These are phyloP conservation scores for Pyricularia pennisetigena DNA, from an alignment of 2,329 filamentous ascomycete genomes.

Conservation along the genomic window DNA sequence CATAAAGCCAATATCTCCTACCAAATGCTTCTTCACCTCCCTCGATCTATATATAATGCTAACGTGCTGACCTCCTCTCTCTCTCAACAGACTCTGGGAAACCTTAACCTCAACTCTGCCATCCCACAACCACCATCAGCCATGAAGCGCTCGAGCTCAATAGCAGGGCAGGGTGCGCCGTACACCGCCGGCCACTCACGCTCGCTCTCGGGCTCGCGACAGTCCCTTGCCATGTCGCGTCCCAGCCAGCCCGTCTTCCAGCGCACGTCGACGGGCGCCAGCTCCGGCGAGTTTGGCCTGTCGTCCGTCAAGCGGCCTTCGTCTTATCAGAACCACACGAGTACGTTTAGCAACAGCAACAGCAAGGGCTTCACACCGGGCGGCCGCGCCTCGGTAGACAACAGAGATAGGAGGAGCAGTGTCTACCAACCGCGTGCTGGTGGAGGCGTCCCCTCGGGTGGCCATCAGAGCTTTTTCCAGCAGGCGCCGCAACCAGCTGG, in stretches of 20 bases:
- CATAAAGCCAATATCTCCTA: not conserved
- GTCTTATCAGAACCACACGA: slow-evolving; percentile 59
- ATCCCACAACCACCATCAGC: slow-evolving; percentile 88
- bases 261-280: slow-evolving; percentile 72
- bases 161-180: slow-evolving; percentile 52
- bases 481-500: slow-evolving; percentile 73
- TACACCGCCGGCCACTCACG: slow-evolving; percentile 66
- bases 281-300: slow-evolving; percentile 64
- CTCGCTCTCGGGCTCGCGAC: slow-evolving; percentile 71
- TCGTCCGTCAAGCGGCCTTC: slow-evolving; percentile 70
- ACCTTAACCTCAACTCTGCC: slow-evolving; percentile 70
- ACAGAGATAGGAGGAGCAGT: slow-evolving; percentile 63
- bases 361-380: slow-evolving; percentile 64
- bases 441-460: slow-evolving; percentile 40
- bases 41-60: not conserved
- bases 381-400: slow-evolving; percentile 37
- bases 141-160: slow-evolving; percentile 85
- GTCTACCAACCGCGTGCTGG: slow-evolving; percentile 58
- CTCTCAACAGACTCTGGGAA: slow-evolving; percentile 63
- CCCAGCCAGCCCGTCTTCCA: slow-evolving; percentile 83
- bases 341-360: slow-evolving; percentile 23
- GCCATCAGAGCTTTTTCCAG: slow-evolving; percentile 90
- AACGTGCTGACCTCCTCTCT: not conserved
- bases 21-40: not conserved
- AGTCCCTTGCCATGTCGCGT: slow-evolving; percentile 75